phyloP scores from a whole-genome alignment of 495 filamentous ascomycete species.

The Letharia columbiana region DNA sequence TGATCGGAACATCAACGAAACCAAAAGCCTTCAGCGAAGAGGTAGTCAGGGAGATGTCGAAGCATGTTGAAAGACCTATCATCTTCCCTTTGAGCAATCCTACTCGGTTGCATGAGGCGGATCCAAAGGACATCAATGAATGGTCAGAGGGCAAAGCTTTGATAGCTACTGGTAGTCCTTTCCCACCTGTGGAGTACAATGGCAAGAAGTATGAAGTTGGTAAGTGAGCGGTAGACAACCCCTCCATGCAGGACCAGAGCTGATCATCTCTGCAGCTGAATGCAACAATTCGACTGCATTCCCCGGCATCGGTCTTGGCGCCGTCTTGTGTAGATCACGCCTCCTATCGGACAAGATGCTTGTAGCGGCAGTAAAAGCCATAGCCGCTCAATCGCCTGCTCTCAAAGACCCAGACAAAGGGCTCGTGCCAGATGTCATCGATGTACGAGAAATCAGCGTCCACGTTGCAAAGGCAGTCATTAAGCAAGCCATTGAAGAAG shows the following conservation, averaged over 20 bases:
- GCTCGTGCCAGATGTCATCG: conserved; percentile 66
- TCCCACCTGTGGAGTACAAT: conserved; percentile 62
- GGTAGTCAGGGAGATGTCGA: conserved; percentile 69
- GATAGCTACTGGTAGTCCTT: conserved; percentile 81
- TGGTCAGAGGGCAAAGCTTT: conserved; percentile 75
- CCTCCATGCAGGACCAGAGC: neutral
- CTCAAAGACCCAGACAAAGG: conserved; percentile 47
- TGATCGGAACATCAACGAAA: conserved; percentile 77
- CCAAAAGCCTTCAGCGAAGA: conserved; percentile 73
- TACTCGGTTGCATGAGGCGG: conserved; percentile 74
- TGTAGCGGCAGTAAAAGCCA: conserved; percentile 64
- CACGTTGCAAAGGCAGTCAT: conserved; percentile 76
- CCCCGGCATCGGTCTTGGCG: conserved; percentile 76
- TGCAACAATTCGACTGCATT: conserved; percentile 90
- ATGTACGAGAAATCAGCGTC: conserved; percentile 68
- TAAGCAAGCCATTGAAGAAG: conserved; percentile 58
- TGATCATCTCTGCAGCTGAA: conserved; percentile 45
- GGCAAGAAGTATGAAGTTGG: conserved; percentile 58
- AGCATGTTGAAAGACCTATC: conserved; percentile 65
- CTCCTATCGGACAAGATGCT: conserved; percentile 71
- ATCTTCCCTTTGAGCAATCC: conserved; percentile 84
- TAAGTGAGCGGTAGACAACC: conserved; percentile 22
- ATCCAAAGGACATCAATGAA: conserved; percentile 62
- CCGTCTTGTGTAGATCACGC: conserved; percentile 55
- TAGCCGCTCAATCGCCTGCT: conserved; percentile 63